Base-by-base conservation (phyloP, 176 grass and related monocot genomes). In the Areca catechu region DNA sequence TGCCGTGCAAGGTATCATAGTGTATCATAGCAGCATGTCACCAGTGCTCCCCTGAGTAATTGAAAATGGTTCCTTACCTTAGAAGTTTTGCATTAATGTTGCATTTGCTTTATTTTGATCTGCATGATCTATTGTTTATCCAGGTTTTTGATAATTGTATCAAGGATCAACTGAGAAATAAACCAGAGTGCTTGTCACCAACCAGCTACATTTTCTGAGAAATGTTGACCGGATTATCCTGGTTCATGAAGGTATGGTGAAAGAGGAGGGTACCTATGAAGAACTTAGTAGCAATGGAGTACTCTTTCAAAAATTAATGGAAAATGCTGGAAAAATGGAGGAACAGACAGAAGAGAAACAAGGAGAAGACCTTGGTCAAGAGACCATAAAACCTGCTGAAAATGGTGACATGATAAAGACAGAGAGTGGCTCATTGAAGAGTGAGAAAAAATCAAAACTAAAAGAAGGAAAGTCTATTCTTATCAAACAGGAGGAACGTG, bases 321-420 rank as follows among this genome's bases (percentile, higher is more conserved):
- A 98, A 88, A 98, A 98, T 76, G 87, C 93, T 76, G 93, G 93
- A 54, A 98, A 92, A 81, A 88, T 98, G 93, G 93, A 98, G 58
- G 93, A 98, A 76, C 78, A 92, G 53, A 66, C 61, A n/a, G 83
- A 98, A 70, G 93, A 92, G 55, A 90, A 86, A 65, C 24, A 67
- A 7, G 87, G 69, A 61, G 87, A 89, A 73, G 85, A 43, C 50
- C 80, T 75, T 69, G 24, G 37, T 51, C 37, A 30, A 55, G 78
- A 79, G 28, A 54, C 51, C 60, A 34, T 25, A 66, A 85, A 98
- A 52, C 30, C 68, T 47, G 71, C 74, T 68, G 78, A 77, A 70
- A 79, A 88, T 71, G 80, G 77, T 6, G 69, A 68, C 5, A 19
- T 50, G 37, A 48, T 58, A 66, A 66, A 62, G 37, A 72, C 47